phyloP scores from a whole-genome alignment of 2,329 filamentous ascomycete species.

The Aspergillus ochraceus region DNA sequence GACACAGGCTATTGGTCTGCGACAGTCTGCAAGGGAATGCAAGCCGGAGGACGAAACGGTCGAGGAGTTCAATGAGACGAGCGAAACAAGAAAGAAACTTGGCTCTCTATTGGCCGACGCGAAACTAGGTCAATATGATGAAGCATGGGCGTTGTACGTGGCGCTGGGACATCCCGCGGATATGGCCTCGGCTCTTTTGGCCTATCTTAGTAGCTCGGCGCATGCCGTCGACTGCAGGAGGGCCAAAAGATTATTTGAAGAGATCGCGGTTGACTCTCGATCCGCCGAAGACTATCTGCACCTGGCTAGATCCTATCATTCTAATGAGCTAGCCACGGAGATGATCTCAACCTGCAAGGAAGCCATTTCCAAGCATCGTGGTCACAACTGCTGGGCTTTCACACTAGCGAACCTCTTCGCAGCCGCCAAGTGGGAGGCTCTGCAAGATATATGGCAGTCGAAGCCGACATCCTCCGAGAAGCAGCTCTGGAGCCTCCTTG shows the following conservation, averaged over 20 bases:
- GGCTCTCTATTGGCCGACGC: conserved; percentile 16
- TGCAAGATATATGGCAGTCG: conserved; percentile 31
- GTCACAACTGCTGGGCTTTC: conserved; percentile 29
- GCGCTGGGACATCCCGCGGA: conserved; percentile 29
- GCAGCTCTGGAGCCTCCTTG: conserved; percentile 13
- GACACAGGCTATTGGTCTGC: conserved; percentile 21
- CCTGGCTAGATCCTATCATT: conserved; percentile 46
- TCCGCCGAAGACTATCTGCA: conserved; percentile 46
- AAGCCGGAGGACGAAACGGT: not conserved
- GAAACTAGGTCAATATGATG: conserved; percentile 30
- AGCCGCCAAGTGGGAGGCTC: conserved; percentile 32
- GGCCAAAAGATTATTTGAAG: conserved; percentile 48
- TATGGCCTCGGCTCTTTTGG: conserved; percentile 31
- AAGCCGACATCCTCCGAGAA: conserved; percentile 15
- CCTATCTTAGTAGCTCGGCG: conserved; percentile 42
- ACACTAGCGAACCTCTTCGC: conserved; percentile 33
- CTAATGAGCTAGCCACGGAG: conserved; percentile 37
- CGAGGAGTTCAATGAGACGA: conserved; percentile 2
- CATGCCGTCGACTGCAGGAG: conserved; percentile 42
- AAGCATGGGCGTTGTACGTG: conserved; percentile 45
- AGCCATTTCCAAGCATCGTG: conserved; percentile 30
- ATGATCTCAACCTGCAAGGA: conserved; percentile 45
- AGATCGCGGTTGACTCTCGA: conserved; percentile 38
- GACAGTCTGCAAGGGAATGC: conserved; percentile 4
- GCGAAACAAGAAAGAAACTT: conserved; percentile 20